Evolutionary conservation across 1,284 basidiomycete genomes (phyloP).

Genomic region (Pascua guehoae): DNA sequence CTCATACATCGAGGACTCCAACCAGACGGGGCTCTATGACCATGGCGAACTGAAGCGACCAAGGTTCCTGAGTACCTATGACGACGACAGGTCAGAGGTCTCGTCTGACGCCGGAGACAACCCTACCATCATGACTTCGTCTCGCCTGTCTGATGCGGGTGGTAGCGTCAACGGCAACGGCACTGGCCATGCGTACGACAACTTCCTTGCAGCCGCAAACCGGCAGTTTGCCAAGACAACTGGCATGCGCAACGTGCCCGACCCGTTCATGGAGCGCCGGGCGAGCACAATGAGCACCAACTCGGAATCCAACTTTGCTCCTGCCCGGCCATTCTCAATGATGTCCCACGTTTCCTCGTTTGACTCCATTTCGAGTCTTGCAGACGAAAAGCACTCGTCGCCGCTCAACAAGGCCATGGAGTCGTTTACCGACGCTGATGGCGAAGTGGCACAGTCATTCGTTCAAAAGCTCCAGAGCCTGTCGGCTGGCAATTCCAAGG

Average conservation of each 20-base stretch:
- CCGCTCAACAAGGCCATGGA: slow-evolving; percentile 88
- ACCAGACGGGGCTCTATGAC: slow-evolving; percentile 12
- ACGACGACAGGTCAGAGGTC: slow-evolving; percentile 54
- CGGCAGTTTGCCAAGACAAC: slow-evolving; percentile 72
- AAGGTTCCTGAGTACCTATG: slow-evolving; percentile 56
- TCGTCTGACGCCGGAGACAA: slow-evolving; percentile 45
- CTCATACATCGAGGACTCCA: slow-evolving; percentile 49
- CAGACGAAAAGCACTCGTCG: slow-evolving; percentile 82
- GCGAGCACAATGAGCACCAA: slow-evolving; percentile 29
- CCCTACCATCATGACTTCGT: slow-evolving; percentile 16
- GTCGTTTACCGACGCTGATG: slow-evolving; percentile 88
- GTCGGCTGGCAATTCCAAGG: slow-evolving; percentile 79
- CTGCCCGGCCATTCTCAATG: slow-evolving; percentile 68
- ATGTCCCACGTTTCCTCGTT: slow-evolving; percentile 75
- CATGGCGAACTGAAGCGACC: slow-evolving; percentile 30
- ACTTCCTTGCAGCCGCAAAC: slow-evolving; percentile 81
- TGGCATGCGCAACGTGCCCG: slow-evolving; percentile 59
- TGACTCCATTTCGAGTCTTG: slow-evolving; percentile 81
- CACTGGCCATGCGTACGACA: slow-evolving; percentile 54
- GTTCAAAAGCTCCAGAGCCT: slow-evolving; percentile 76
- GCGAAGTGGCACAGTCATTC: slow-evolving; percentile 82
- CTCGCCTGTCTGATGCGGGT: neutral
- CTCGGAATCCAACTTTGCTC: slow-evolving; percentile 43
- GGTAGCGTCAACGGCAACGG: neutral
- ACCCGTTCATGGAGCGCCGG: slow-evolving; percentile 70